These are phyloP conservation scores for Hypoxylon sp. DNA, from an alignment of 2,329 filamentous ascomycete species.

Conservation along the genomic window DNA sequence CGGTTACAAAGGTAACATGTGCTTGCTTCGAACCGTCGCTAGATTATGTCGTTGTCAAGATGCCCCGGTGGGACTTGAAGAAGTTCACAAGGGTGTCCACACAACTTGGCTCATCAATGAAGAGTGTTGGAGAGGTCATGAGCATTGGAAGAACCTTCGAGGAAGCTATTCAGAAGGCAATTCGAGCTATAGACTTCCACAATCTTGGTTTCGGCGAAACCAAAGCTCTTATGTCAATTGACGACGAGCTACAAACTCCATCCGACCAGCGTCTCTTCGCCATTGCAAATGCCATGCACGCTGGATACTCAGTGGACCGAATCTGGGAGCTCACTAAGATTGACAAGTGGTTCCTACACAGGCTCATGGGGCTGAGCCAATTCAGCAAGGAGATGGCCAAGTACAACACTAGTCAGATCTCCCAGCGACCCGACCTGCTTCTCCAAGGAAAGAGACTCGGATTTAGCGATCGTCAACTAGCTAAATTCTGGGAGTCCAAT, in stretches of 20 bases:
- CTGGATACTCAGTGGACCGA: conserved; percentile 93
- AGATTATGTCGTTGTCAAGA: conserved; percentile 98
- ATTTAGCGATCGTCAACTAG: conserved; percentile 93
- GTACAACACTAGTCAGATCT: conserved; percentile 76
- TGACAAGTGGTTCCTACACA: conserved; percentile 97
- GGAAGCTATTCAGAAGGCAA: conserved; percentile 98
- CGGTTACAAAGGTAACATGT: conserved; percentile 94
- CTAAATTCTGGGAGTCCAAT: conserved; percentile 94
- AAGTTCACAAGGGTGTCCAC: conserved; percentile 98
- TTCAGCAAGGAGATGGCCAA: conserved; percentile 85
- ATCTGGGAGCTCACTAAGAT: conserved; percentile 99
- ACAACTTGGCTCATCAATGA: conserved; percentile 97
- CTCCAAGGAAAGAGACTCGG: conserved; percentile 92
- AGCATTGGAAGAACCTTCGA: conserved; percentile 97
- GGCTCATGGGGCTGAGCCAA: conserved; percentile 90
- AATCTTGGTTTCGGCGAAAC: conserved; percentile 97
- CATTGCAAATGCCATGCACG: conserved; percentile 96
- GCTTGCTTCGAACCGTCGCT: conserved; percentile 99
- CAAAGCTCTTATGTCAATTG: conserved; percentile 92
- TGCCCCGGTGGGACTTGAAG: conserved; percentile 98
- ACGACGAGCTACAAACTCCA: conserved; percentile 95
- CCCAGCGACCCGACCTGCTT: conserved; percentile 75
- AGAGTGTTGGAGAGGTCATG: conserved; percentile 99
- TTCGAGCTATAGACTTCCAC: conserved; percentile 93
- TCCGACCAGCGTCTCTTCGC: conserved; percentile 98